A percentile compares a stretch with the other conserved stretches of the same genome.
Evolutionary conservation across 176 grass and related monocot genomes (phyloP).

Genomic region (Lolium rigidum): DNA sequence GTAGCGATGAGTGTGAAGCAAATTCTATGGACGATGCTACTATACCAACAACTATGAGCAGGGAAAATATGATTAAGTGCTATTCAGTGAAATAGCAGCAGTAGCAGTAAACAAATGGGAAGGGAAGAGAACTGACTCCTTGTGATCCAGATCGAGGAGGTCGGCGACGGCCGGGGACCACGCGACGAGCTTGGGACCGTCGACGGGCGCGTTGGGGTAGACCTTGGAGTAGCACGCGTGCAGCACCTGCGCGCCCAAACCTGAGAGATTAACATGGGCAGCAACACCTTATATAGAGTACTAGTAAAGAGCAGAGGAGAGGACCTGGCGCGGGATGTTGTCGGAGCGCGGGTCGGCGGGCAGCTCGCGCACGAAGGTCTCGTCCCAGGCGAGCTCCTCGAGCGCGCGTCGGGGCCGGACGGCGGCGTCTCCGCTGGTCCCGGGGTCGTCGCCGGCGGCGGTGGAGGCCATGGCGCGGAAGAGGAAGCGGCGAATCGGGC

Average conservation of each 20-base stretch:
- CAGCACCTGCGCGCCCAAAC: slow-evolving; percentile 50
- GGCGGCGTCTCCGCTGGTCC: not conserved
- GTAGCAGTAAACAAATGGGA: too few species aligned
- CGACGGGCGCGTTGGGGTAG: slow-evolving; percentile 75
- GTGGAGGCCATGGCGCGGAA: slow-evolving; percentile 44
- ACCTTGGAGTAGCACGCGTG: slow-evolving; percentile 89
- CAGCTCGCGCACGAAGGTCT: slow-evolving; percentile 81
- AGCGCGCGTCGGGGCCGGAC: slow-evolving; percentile 44
- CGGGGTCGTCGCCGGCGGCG: slow-evolving; percentile 1
- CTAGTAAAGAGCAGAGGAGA: not conserved
- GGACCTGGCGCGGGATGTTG: slow-evolving; percentile 61
- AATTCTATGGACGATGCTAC: too few species aligned
- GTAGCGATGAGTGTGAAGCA: too few species aligned
- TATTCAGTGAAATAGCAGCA: too few species aligned
- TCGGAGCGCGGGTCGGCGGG: slow-evolving; percentile 80
- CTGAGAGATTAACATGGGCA: too few species aligned
- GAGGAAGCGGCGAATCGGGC: slow-evolving; percentile 2
- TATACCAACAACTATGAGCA: too few species aligned
- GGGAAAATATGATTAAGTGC: too few species aligned
- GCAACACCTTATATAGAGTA: not conserved
- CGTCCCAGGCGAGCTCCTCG: slow-evolving; percentile 85
- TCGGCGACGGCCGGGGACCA: slow-evolving; percentile 81
- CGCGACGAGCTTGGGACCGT: slow-evolving; percentile 74
- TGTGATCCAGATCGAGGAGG: slow-evolving; percentile 92
- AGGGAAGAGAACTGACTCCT: slow-evolving; percentile 56